Evolutionary conservation across 768 basidiomycete species (phyloP).

Genomic region (Pholiota molesta): DNA sequence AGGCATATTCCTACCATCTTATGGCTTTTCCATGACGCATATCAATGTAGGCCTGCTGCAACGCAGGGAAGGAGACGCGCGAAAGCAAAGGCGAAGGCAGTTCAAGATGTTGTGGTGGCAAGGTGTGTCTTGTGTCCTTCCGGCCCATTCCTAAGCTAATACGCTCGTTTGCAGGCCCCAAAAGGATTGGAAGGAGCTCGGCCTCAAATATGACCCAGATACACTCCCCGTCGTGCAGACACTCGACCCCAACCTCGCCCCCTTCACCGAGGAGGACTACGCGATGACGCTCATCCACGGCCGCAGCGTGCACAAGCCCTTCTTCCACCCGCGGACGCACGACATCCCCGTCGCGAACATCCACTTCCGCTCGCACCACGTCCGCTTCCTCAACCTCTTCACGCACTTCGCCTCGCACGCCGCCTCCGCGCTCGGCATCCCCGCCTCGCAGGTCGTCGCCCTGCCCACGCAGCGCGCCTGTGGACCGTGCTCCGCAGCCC

Average conservation of each 20-base stretch:
- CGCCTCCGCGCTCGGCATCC: conserved; percentile 84
- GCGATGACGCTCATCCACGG: conserved; percentile 66
- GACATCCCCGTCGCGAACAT: conserved; percentile 78
- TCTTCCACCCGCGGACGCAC: conserved; percentile 63
- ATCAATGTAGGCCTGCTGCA: not conserved
- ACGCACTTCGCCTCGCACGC: conserved; percentile 84
- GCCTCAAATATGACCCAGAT: conserved; percentile 26
- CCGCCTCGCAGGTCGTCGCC: conserved; percentile 60
- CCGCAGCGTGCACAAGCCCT: conserved; percentile 56
- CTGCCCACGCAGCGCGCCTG: conserved; percentile 78
- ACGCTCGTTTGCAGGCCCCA: not conserved
- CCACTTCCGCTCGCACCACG: conserved; percentile 81
- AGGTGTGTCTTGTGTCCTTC: not conserved
- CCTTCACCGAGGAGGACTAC: conserved; percentile 44
- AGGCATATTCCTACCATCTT: not conserved
- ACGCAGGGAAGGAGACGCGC: not conserved
- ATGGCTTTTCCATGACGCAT: not conserved
- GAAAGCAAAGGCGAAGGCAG: not conserved
- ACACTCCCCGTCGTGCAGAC: conserved; percentile 22
- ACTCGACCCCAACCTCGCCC: conserved; percentile 18
- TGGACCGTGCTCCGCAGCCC: conserved; percentile 89
- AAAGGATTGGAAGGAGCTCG: conserved; percentile 13
- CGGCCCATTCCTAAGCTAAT: not conserved
- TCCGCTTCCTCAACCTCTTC: conserved; percentile 72
- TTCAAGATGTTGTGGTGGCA: not conserved